These are phyloP conservation scores for Termitomyces sp. DNA, from an alignment of 768 basidiomycete species.

Conservation along the genomic window DNA sequence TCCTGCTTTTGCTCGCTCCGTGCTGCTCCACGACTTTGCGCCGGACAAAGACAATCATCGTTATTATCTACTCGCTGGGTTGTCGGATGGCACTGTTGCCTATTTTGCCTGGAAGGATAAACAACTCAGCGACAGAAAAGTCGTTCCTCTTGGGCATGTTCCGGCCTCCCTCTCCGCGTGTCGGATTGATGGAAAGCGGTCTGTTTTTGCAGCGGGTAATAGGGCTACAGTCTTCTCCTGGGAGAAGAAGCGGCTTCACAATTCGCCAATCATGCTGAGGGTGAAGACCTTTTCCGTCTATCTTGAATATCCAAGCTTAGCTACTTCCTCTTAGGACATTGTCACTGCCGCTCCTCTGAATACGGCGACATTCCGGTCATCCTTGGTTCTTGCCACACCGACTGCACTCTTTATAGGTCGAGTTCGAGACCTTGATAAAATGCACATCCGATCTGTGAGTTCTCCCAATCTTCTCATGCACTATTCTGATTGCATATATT, in stretches of 20 bases:
- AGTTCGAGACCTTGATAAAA: slow-evolving; percentile 66
- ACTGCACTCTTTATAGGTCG: slow-evolving; percentile 62
- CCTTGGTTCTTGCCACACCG: slow-evolving; percentile 58
- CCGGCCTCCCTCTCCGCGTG: slow-evolving; percentile 65
- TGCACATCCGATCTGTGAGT: slow-evolving; percentile 77
- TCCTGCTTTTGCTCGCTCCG: slow-evolving; percentile 46
- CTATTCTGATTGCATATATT: slow-evolving; percentile 1
- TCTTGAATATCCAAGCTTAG: background rate
- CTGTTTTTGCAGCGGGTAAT: slow-evolving; percentile 73
- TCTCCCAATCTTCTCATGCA: background rate
- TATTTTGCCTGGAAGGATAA: slow-evolving; percentile 49
- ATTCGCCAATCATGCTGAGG: slow-evolving; percentile 75
- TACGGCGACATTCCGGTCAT: slow-evolving; percentile 43
- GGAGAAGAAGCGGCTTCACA: slow-evolving; percentile 60
- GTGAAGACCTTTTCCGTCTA: slow-evolving; percentile 23
- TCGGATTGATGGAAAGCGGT: slow-evolving; percentile 47
- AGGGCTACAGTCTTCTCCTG: slow-evolving; percentile 68
- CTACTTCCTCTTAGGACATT: slow-evolving; percentile 40
- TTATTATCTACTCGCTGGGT: slow-evolving; percentile 67
- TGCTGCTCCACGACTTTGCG: slow-evolving; percentile 45
- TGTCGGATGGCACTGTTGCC: slow-evolving; percentile 72
- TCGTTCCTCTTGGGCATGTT: slow-evolving; percentile 60
- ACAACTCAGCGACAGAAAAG: slow-evolving; percentile 49
- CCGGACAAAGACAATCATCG: slow-evolving; percentile 35
- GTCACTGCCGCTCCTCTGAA: slow-evolving; percentile 51